A percentile compares a stretch with the other conserved stretches of the same genome.
Evolutionary conservation across 805 yeast species (phyloP).

Genomic region (Wickerhamiella azyma): DNA sequence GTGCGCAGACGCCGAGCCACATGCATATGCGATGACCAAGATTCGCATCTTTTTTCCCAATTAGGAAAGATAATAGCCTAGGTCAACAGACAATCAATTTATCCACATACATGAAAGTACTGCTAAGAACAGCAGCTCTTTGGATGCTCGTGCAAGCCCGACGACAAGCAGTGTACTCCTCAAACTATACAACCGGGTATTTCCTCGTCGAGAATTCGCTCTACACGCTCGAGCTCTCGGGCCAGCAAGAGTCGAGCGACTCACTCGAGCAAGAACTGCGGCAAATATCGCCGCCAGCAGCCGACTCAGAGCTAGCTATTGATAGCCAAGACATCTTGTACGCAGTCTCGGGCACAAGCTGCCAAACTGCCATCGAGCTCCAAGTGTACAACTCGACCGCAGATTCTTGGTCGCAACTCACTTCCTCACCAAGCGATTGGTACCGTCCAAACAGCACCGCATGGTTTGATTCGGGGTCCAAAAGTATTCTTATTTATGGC

Average conservation of each 20-base stretch:
- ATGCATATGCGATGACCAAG: neutral
- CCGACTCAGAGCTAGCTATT: conserved; percentile 21
- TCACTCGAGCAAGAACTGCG: conserved; percentile 5
- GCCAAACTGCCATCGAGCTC: conserved; percentile 16
- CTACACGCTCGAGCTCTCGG: conserved; percentile 2
- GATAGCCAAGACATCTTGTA: conserved; percentile 11
- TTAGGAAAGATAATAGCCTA: neutral
- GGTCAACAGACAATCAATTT: neutral
- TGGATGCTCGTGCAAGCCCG: neutral
- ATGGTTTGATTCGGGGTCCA: conserved; percentile 19
- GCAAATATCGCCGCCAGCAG: conserved; percentile 19
- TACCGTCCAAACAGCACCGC: conserved; percentile 16
- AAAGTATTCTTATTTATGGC: conserved; percentile 22
- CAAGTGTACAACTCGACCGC: conserved; percentile 14
- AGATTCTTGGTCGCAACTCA: conserved; percentile 18
- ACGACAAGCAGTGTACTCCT: conserved; percentile 8
- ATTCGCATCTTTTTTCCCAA: neutral
- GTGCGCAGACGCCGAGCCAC: no score
- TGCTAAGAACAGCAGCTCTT: neutral
- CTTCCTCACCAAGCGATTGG: conserved; percentile 18
- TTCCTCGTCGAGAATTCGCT: conserved; percentile 1
- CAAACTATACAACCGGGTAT: conserved; percentile 6
- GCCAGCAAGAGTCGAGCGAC: neutral
- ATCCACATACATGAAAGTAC: neutral
- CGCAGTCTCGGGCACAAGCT: conserved; percentile 17